phyloP scores from a whole-genome alignment of 169 alveolate species.

The Cytauxzoon felis region DNA sequence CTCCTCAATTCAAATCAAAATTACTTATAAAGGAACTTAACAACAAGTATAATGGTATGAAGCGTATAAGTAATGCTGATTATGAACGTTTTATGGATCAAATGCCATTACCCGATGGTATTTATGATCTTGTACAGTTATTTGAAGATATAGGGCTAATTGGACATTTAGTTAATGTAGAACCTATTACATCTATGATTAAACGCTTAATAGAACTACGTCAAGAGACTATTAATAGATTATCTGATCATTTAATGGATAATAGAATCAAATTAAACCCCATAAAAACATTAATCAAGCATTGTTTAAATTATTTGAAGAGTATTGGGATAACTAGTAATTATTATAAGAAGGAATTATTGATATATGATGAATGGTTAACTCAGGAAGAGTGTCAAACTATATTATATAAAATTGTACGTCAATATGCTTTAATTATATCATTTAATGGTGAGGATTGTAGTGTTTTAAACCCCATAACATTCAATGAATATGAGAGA shows the following conservation, averaged over 20 bases:
- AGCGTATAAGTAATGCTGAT: no score
- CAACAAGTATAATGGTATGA: no score
- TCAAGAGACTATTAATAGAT: slow-evolving; percentile 10
- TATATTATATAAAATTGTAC: slow-evolving; percentile 28
- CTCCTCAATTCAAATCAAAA: slow-evolving; percentile 2
- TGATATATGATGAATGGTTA: slow-evolving; percentile 1
- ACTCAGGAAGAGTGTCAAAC: slow-evolving; percentile 5
- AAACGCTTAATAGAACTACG: slow-evolving; percentile 14
- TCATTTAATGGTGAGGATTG: neutral
- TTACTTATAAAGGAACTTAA: slow-evolving; percentile 6
- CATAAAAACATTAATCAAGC: slow-evolving; percentile 12
- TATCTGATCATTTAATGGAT: neutral
- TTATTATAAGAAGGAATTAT: neutral
- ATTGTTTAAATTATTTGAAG: slow-evolving; percentile 27
- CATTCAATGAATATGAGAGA: slow-evolving; percentile 16
- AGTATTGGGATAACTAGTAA: neutral
- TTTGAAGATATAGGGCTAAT: slow-evolving; percentile 4
- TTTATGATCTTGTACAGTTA: slow-evolving; percentile 18
- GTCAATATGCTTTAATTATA: slow-evolving; percentile 30
- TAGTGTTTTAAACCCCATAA: slow-evolving; percentile 1
- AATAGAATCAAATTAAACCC: slow-evolving; percentile 1
- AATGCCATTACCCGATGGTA: neutral
- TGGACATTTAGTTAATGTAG: slow-evolving; percentile 13
- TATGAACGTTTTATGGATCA: no score
- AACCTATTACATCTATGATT: slow-evolving; percentile 14